phyloP scores from a whole-genome alignment of 2,329 filamentous ascomycete genomes.

The Blastomyces parvus region DNA sequence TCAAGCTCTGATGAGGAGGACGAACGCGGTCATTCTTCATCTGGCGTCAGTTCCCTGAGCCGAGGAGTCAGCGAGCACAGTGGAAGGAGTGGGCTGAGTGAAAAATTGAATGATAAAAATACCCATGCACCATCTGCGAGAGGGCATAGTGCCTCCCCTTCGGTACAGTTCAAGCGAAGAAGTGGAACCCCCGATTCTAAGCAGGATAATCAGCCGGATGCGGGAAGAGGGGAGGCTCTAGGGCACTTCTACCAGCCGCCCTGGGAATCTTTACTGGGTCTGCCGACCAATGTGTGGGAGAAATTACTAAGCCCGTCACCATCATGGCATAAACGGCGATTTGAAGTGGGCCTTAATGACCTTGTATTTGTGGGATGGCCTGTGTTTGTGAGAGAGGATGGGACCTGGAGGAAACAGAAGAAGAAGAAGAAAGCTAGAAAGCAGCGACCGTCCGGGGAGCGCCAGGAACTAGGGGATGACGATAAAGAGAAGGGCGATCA shows the following conservation, averaged over 20 bases:
- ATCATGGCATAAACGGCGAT: slow-evolving; percentile 69
- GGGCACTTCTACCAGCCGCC: slow-evolving; percentile 23
- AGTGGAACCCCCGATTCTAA: slow-evolving; percentile 3
- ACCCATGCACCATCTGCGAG: background rate
- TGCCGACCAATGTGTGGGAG: slow-evolving; percentile 67
- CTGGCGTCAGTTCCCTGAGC: slow-evolving; percentile 1
- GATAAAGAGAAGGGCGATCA: slow-evolving; percentile 24
- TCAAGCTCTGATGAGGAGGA: slow-evolving; percentile 36
- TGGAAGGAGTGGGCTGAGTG: background rate
- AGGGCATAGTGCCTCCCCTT: background rate
- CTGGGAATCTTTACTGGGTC: slow-evolving; percentile 58
- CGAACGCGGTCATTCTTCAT: background rate
- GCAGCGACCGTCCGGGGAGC: slow-evolving; percentile 21
- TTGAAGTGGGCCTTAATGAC: slow-evolving; percentile 73
- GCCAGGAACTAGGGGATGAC: slow-evolving; percentile 29
- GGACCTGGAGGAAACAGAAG: slow-evolving; percentile 62
- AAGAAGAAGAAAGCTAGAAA: slow-evolving; percentile 31
- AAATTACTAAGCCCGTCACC: slow-evolving; percentile 67
- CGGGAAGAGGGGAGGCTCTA: slow-evolving; percentile 21
- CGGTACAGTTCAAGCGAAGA: background rate
- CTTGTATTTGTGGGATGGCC: slow-evolving; percentile 74
- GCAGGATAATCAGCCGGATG: slow-evolving; percentile 18
- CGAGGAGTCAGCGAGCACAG: background rate
- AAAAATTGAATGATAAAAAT: slow-evolving; percentile 3
- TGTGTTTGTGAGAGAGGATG: slow-evolving; percentile 69